phyloP scores from a whole-genome alignment of 495 filamentous ascomycete genomes.

The Trichoderma orchidacearum region DNA sequence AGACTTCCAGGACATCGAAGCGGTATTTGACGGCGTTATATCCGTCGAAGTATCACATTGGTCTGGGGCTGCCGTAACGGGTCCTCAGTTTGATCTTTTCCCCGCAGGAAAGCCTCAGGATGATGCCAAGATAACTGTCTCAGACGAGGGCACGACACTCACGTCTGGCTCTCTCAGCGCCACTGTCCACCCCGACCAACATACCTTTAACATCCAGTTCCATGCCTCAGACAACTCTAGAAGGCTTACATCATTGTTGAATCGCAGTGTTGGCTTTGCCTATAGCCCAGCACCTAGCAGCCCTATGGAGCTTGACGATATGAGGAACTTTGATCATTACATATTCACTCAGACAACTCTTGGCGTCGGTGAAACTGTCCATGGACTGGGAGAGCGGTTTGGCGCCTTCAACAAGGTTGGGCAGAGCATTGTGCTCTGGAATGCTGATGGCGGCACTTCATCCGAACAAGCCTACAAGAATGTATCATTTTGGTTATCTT shows the following conservation, averaged over 20 bases:
- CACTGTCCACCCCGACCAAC: conserved; percentile 34
- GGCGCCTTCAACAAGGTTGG: conserved; percentile 59
- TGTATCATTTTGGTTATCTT: conserved; percentile 56
- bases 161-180: conserved; percentile 40
- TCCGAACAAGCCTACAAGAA: conserved; percentile 65
- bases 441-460: conserved; percentile 58
- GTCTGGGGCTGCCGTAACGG: conserved; percentile 39
- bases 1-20: conserved; percentile 31
- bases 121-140: conserved; percentile 32
- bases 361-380: conserved; percentile 51
- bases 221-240: conserved; percentile 29
- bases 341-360: conserved; percentile 51
- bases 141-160: conserved; percentile 35
- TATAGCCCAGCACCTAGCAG: conserved; percentile 37
- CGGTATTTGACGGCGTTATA: conserved; percentile 45
- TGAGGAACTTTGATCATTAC: conserved; percentile 40
- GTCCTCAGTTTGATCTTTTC: conserved; percentile 51
- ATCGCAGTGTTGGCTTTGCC: conserved; percentile 44
- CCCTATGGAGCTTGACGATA: conserved; percentile 37
- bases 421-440: conserved; percentile 54
- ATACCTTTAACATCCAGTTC: conserved; percentile 45
- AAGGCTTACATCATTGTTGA: conserved; percentile 43
- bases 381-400: conserved; percentile 59
- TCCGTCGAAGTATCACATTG: conserved; percentile 54
- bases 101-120: conserved; percentile 32